These are phyloP conservation scores for Lomentospora prolificans DNA, from an alignment of 2,329 filamentous ascomycete species.

Conservation along the genomic window DNA sequence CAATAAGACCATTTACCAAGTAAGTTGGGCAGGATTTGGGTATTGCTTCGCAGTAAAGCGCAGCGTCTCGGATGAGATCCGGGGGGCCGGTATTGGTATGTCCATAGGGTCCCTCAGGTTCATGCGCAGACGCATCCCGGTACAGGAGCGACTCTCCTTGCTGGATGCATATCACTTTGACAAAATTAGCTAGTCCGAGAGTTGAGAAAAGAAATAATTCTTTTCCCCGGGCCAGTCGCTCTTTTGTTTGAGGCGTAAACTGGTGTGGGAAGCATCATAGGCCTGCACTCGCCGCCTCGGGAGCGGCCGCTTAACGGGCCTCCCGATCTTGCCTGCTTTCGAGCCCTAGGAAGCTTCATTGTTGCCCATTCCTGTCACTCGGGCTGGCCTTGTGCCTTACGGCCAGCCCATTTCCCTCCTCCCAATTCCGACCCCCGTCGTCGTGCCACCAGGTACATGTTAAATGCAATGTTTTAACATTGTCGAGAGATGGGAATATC, in stretches of 20 bases:
- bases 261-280: background rate
- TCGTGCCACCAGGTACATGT: too few species aligned
- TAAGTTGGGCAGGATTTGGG: conserved; percentile 2
- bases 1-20: background rate
- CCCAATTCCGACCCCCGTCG: too few species aligned
- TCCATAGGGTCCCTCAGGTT: conserved; percentile 10
- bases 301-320: background rate
- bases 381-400: background rate
- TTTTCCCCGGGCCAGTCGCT: background rate
- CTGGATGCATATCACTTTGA: too few species aligned
- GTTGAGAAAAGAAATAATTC: background rate
- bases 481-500: background rate
- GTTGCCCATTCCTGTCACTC: background rate
- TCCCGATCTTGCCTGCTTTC: background rate
- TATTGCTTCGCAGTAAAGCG: conserved; percentile 5
- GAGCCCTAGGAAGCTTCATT: background rate
- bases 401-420: too few species aligned
- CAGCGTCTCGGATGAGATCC: conserved; percentile 1
- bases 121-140: too few species aligned
- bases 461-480: too few species aligned
- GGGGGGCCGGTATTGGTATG: background rate
- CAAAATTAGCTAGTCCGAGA: too few species aligned
- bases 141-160: too few species aligned
- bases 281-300: background rate
- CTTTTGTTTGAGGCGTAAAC: background rate